Evolutionary conservation across 1,284 basidiomycete genomes (phyloP).

Genomic region (Apiotrichum gamsii): DNA sequence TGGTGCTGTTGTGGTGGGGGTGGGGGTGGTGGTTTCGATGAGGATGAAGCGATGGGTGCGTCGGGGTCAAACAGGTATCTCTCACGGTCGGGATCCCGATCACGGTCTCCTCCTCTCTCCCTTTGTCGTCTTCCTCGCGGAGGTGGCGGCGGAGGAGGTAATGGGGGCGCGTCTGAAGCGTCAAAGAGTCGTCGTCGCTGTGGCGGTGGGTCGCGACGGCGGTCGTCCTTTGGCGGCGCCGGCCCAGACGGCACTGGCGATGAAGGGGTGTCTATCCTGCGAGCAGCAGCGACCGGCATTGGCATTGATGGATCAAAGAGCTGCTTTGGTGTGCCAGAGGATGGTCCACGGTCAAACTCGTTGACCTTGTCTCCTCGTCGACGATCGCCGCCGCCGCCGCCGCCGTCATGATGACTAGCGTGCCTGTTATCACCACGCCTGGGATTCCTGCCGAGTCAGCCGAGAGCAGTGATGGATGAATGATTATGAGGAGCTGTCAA

Average conservation of each 20-base stretch:
- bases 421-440: too few relatives aligned
- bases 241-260: neutral
- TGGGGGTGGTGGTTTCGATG: too few relatives aligned
- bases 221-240: slow-evolving; percentile 3
- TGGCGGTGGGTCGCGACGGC: slow-evolving; percentile 1
- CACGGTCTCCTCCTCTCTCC: too few relatives aligned
- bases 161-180: slow-evolving; percentile 8
- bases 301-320: slow-evolving; percentile 12
- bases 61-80: slow-evolving; percentile 8
- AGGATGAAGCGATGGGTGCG: slow-evolving; percentile 2
- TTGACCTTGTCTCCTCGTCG: slow-evolving; percentile 1
- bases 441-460: too few relatives aligned
- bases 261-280: neutral
- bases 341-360: slow-evolving; percentile 18
- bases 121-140: slow-evolving; percentile 2
- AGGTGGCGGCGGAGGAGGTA: slow-evolving; percentile 5
- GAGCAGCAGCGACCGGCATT: neutral
- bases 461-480: too few relatives aligned
- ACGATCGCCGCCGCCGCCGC: neutral
- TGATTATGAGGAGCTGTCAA: too few relatives aligned
- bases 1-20: too few relatives aligned
- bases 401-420: too few relatives aligned
- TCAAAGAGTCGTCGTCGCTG: slow-evolving; percentile 11
- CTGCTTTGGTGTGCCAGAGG: slow-evolving; percentile 4
- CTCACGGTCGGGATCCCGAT: neutral